Base-by-base conservation (phyloP, 176 grass and related monocot species). In the Rhynchospora pubera region DNA sequence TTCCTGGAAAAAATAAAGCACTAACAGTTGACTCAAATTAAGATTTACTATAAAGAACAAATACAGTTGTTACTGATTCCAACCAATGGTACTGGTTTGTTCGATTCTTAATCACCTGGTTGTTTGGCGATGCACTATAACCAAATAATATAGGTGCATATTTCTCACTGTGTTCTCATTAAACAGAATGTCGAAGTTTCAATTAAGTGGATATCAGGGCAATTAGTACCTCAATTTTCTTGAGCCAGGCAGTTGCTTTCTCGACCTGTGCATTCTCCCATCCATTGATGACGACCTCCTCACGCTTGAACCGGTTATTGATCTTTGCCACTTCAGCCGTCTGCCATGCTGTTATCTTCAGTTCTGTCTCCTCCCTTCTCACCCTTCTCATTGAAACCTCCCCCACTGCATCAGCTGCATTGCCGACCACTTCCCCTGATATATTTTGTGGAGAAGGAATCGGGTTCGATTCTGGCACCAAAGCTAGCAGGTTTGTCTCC, bases 361-460 rank as follows among this genome's bases (percentile, higher is more conserved):
- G 88, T 87, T 99, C 91, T 23, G 91, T 88, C 90, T 99, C 96
- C 84, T 99, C 96, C 87, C 88, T 93, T 87, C 88, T 99, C 82
- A 99, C 96, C 84, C 84, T 85, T 60, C 82, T 57, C 0, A 91
- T 87, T 79, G 93, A 89, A 47, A 95, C 82, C 0, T 78, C 87
- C 74, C 34, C 74, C 50, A 0, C 78, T 14, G 69, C 32, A 55
- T 7, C 68, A 79, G 68, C 22, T 83, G n/a, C 62, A 58, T 50
- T 26, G 30, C 5, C 23, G 0, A 15, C 46, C 0, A 89, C 80
- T 82, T 84, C 72, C 59, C 1, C 10, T 11, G 81, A 34, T 3
- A 11, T 1, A 53, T 45, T 18, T 87, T 80, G 78, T 61, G 96
- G 89, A 7, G 92, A 93, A 1, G 89, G 89, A 64, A 91, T 88